phyloP scores from a whole-genome alignment of 2,329 filamentous ascomycete genomes.

The Neofusicoccum parvum region DNA sequence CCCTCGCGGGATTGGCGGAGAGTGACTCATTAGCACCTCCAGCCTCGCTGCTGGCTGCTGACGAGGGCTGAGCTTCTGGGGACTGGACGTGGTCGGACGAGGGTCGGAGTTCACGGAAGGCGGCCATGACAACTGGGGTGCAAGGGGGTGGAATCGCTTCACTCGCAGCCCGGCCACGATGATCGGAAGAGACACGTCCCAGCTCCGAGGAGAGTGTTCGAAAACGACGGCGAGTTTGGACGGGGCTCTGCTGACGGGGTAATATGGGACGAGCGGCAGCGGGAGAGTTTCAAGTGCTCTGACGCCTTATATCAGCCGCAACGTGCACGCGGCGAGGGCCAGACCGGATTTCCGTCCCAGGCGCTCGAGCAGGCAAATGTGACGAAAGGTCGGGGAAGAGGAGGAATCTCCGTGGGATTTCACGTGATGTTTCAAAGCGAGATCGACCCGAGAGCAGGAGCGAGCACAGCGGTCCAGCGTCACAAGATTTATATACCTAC shows the following conservation, averaged over 20 bases:
- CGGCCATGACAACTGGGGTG: constrained; percentile 21
- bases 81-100: constrained; percentile 19
- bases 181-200: not conserved
- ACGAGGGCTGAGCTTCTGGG: constrained; percentile 9
- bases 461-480: not conserved
- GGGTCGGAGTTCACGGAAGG: constrained; percentile 26
- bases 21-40: constrained; percentile 4
- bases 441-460: not conserved
- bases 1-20: constrained; percentile 6
- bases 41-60: constrained; percentile 17
- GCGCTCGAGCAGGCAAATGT: constrained; percentile 12
- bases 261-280: not conserved
- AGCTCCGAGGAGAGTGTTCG: not conserved
- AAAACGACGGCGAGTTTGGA: not conserved
- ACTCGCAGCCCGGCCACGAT: not conserved
- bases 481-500: not conserved
- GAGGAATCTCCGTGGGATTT: constrained; percentile 13
- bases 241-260: not conserved
- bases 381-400: constrained; percentile 20
- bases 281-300: constrained; percentile 2
- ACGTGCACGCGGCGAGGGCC: constrained; percentile 9
- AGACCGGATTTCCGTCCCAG: not conserved
- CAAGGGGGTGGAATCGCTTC: not conserved
- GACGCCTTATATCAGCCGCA: constrained; percentile 16
- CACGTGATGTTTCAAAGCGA: constrained; percentile 10